phyloP scores from a whole-genome alignment of 805 yeast genomes.

The Zygotorulaspora chibaensis region DNA sequence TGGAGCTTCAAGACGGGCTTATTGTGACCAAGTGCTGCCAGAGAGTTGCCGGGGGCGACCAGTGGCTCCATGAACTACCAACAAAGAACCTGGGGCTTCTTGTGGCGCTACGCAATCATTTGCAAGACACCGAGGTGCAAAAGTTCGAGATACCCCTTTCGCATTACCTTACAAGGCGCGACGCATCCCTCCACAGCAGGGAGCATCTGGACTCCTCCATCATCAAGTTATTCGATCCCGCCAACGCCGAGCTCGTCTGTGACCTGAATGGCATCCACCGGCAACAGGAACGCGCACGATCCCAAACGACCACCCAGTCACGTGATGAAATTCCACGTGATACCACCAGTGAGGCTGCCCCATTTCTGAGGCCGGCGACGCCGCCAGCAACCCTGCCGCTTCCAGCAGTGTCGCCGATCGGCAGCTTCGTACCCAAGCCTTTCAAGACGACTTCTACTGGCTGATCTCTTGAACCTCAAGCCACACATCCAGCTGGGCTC shows the following conservation, averaged over 20 bases:
- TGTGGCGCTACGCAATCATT: slow-evolving; percentile 4
- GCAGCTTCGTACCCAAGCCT: slow-evolving; percentile 22
- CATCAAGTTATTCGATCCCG: background rate
- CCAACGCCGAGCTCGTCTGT: too few species aligned
- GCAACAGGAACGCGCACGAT: too few species aligned
- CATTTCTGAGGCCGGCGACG: background rate
- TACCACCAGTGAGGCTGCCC: background rate
- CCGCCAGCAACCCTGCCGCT: slow-evolving; percentile 1
- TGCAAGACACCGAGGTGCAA: background rate
- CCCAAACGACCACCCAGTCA: background rate
- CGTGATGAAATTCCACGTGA: background rate
- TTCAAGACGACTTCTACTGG: slow-evolving; percentile 20
- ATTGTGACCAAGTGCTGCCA: slow-evolving; percentile 14
- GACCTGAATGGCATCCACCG: background rate
- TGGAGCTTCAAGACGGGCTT: slow-evolving; percentile 59
- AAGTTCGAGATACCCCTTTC: slow-evolving; percentile 9
- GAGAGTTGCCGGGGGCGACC: background rate
- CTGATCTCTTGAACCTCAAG: too few species aligned
- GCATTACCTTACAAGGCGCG: slow-evolving; percentile 13
- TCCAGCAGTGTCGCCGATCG: slow-evolving; percentile 4
- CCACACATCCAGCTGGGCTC: too few species aligned
- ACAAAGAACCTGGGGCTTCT: slow-evolving; percentile 7
- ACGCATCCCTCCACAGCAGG: background rate
- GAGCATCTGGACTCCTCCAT: background rate
- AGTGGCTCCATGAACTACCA: slow-evolving; percentile 9